phyloP scores from a whole-genome alignment of 441 rosid species.

The Aleurites moluccanus region DNA sequence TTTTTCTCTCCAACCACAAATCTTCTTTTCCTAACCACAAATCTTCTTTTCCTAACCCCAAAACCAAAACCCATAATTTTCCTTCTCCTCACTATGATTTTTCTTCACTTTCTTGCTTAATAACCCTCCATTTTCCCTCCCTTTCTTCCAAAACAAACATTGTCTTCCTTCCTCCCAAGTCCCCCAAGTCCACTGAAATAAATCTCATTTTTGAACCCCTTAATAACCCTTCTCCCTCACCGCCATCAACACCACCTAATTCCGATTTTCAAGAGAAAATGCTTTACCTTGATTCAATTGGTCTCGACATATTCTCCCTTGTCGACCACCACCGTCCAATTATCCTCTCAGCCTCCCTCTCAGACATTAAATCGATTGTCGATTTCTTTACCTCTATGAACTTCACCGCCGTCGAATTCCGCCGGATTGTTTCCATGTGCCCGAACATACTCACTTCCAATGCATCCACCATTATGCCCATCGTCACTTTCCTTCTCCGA shows the following conservation, averaged over 20 bases:
- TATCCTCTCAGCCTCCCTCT: conserved; percentile 45
- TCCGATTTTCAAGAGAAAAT: conserved; percentile 64
- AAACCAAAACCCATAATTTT: conserved; percentile 22
- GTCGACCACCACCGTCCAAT: conserved; percentile 53
- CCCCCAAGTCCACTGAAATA: conserved; percentile 30
- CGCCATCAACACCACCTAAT: conserved; percentile 23
- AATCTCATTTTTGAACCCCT: conserved; percentile 22
- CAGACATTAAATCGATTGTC: conserved; percentile 57
- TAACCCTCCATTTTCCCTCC: conserved; percentile 45
- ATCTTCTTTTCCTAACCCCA: conserved; percentile 23
- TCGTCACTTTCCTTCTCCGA: conserved; percentile 85
- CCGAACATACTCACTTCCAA: conserved; percentile 57
- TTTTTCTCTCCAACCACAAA: conserved; percentile 34
- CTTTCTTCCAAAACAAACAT: conserved; percentile 52
- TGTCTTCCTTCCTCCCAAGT: conserved; percentile 35
- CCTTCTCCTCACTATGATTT: conserved; percentile 36
- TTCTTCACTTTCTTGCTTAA: conserved; percentile 46
- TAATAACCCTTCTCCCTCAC: conserved; percentile 21
- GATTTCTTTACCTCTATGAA: conserved; percentile 56
- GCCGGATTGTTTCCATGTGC: conserved; percentile 77
- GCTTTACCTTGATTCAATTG: conserved; percentile 79
- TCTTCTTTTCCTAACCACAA: conserved; percentile 25
- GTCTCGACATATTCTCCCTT: conserved; percentile 67
- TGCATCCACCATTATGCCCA: conserved; percentile 46
- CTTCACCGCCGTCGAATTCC: conserved; percentile 56